Percentiles rank a stretch among this genome's conserved stretches.
These are phyloP conservation scores for Trametes hirsuta DNA, from an alignment of 1,284 basidiomycete species.

Conservation along the genomic window DNA sequence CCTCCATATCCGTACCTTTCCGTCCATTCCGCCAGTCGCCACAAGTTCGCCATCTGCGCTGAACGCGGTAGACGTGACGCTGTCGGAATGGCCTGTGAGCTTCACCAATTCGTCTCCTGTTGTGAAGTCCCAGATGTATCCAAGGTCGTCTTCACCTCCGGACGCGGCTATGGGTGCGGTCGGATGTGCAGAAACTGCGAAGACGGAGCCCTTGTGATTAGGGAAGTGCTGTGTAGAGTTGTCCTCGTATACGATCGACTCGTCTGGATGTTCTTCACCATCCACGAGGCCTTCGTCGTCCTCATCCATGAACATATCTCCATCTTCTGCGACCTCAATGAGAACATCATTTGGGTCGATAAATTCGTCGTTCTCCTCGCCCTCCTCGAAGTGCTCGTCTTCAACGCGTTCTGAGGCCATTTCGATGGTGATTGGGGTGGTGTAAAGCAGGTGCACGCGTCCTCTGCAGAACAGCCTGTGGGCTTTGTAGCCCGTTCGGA, in stretches of 20 bases:
- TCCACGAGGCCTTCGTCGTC: constrained; percentile 59
- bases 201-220: constrained; percentile 77
- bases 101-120: constrained; percentile 82
- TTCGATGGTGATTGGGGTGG: background rate
- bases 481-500: constrained; percentile 9
- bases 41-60: constrained; percentile 90
- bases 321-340: constrained; percentile 69
- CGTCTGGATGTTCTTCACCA: constrained; percentile 36
- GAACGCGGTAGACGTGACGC: constrained; percentile 83
- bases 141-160: constrained; percentile 95
- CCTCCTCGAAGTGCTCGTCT: constrained; percentile 43
- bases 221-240: constrained; percentile 72
- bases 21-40: constrained; percentile 98
- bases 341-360: constrained; percentile 66
- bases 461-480: background rate
- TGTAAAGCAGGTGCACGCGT: background rate
- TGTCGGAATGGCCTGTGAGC: constrained; percentile 92
- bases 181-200: constrained; percentile 85
- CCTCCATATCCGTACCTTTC: constrained; percentile 90
- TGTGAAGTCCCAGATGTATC: constrained; percentile 92
- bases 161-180: constrained; percentile 85
- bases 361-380: constrained; percentile 50
- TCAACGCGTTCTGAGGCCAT: constrained; percentile 34
- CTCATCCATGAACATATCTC: constrained; percentile 76
- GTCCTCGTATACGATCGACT: constrained; percentile 52